These are phyloP conservation scores for Cryptococcus floricola DNA, from an alignment of 1,284 basidiomycete species.

Conservation along the genomic window DNA sequence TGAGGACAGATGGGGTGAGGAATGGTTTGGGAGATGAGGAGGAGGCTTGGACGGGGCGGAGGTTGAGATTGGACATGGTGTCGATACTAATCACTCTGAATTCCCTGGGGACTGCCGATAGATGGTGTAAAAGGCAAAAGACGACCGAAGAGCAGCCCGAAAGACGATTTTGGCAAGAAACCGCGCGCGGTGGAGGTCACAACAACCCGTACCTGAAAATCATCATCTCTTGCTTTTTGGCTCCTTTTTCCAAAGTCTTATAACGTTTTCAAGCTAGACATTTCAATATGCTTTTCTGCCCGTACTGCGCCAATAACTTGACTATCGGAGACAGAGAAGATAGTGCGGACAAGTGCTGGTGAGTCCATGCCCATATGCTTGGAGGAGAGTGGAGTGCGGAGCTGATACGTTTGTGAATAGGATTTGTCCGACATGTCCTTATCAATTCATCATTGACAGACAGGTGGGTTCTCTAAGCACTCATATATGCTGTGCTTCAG, in stretches of 20 bases:
- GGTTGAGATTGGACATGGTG: slow-evolving; percentile 29
- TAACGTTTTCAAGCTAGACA: neutral
- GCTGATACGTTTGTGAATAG: slow-evolving; percentile 52
- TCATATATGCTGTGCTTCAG: neutral
- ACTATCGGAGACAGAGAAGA: slow-evolving; percentile 57
- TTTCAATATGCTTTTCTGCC: slow-evolving; percentile 79
- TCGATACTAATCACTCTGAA: neutral
- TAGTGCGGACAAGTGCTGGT: slow-evolving; percentile 45
- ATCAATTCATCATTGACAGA: slow-evolving; percentile 81
- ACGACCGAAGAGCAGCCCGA: neutral
- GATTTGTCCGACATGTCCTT: slow-evolving; percentile 91
- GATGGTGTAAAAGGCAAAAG: neutral
- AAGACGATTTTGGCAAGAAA: neutral
- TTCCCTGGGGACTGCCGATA: neutral
- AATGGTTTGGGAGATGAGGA: slow-evolving; percentile 14
- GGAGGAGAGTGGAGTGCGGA: neutral
- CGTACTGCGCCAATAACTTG: slow-evolving; percentile 88
- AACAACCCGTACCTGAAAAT: neutral
- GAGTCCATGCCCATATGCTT: slow-evolving; percentile 10
- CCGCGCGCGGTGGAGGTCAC: neutral
- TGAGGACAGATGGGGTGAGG: slow-evolving; percentile 21
- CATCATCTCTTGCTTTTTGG: neutral
- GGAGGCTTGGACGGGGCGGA: slow-evolving; percentile 24
- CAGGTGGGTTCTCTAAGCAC: slow-evolving; percentile 56
- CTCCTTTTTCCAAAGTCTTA: neutral